Base-by-base conservation (phyloP, 73 alveolate genomes). In the Symbiodinium pilosum region DNA sequence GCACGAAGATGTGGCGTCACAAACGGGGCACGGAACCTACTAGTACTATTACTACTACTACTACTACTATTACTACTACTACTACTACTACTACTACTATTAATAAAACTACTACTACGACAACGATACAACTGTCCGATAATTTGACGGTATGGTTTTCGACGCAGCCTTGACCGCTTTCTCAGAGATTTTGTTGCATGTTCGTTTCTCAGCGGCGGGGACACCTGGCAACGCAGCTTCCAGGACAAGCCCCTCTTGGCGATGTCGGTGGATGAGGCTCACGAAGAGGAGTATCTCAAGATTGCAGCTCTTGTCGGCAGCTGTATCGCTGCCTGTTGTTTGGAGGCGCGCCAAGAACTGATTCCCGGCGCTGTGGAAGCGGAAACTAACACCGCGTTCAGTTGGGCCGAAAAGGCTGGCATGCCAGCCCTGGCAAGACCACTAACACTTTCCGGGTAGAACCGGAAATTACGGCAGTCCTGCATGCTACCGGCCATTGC, bases 401-500 rank as follows among this genome's bases (percentile, higher is more conserved):
- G 34, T 2, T 81, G 88, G 88, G 88, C 88, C 12, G 36, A 9
- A 20, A 2, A 44, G 34, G 88, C 88, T 3, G 88, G 40, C 54
- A 18, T 81, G 14, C 88, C 88, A 32, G 24, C 12, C 39, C 14
- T 34, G 36, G 11, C 88, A 9, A 38, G 34, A 59, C 88, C 88
- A n/a, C n/a, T 4, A 59, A 18, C 88, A 12, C 88, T 18, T 81
- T 36, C 88, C 88, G 88, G 39, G 18, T 34, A 52, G 88, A 59
- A 34, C 56, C 20, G 20, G 18, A 38, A 44, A 39, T 81, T 59
- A 39, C 88, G 34, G 88, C 39, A 8, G 56, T 59, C 34, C 59
- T 81, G 3, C 88, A 59, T 5, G 88, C 88, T 34, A 81, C 88
- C 8, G 59, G 88, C 4, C 64, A 81, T 36, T 81, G 52, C 59